phyloP scores from a whole-genome alignment of 768 basidiomycete species.

The Suillus sp. region DNA sequence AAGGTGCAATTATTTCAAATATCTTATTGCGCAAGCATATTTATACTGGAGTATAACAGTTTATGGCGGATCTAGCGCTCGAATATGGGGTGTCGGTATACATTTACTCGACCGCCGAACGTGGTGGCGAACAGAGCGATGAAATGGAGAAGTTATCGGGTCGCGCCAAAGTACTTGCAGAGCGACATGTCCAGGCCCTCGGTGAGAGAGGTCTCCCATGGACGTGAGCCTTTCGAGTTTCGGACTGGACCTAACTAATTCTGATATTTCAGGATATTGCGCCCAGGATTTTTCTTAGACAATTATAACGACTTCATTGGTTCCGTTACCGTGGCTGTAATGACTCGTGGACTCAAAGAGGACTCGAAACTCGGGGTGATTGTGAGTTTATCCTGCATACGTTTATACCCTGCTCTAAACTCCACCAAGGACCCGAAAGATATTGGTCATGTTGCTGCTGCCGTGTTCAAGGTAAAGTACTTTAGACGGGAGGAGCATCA shows the following conservation, averaged over 20 bases:
- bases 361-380: conserved; percentile 37
- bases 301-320: conserved; percentile 42
- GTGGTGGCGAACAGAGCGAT: conserved; percentile 40
- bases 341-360: conserved; percentile 37
- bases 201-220: conserved; percentile 36
- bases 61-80: conserved; percentile 38
- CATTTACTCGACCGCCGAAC: conserved; percentile 42
- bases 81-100: conserved; percentile 39
- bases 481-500: neutral
- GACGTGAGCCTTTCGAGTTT: conserved; percentile 36
- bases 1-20: conserved; percentile 29
- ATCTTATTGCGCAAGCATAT: neutral
- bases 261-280: conserved; percentile 34
- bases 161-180: conserved; percentile 40
- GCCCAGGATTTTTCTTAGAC: conserved; percentile 48
- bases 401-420: neutral
- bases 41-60: conserved; percentile 22
- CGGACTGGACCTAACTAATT: neutral
- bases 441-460: conserved; percentile 38
- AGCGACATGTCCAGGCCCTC: conserved; percentile 36
- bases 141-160: conserved; percentile 25
- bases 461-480: conserved; percentile 32
- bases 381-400: conserved; percentile 26
- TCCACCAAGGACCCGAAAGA: conserved; percentile 34
- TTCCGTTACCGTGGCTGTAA: conserved; percentile 35